phyloP scores from a whole-genome alignment of 2,329 filamentous ascomycete species.

The Pezizomycotina sp. region DNA sequence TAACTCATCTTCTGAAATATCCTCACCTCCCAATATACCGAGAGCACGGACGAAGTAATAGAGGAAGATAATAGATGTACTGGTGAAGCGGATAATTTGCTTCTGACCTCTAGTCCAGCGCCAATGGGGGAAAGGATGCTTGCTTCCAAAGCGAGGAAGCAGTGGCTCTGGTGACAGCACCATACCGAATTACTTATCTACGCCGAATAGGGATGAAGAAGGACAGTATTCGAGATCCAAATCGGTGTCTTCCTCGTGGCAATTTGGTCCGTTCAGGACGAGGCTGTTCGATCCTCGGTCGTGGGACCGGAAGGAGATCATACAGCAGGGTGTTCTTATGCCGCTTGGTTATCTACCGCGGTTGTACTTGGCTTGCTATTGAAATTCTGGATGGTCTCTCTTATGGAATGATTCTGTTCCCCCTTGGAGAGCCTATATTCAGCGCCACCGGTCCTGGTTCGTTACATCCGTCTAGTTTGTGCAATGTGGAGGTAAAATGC shows the following conservation, averaged over 20 bases:
- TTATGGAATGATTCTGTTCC: constrained; percentile 80
- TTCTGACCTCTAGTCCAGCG: constrained; percentile 19
- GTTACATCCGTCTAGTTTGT: too few relatives aligned
- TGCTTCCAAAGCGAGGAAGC: constrained; percentile 23
- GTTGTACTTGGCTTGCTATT: constrained; percentile 77
- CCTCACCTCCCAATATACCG: too few relatives aligned
- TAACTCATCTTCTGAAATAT: too few relatives aligned
- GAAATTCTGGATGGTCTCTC: constrained; percentile 87
- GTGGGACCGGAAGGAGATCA: too few relatives aligned
- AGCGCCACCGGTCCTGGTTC: constrained; percentile 68
- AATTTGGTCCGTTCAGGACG: too few relatives aligned
- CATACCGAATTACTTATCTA: constrained; percentile 13
- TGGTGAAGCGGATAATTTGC: too few relatives aligned
- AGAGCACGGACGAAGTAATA: too few relatives aligned
- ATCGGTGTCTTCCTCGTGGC: too few relatives aligned
- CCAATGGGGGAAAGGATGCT: constrained; percentile 22
- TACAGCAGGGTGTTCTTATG: constrained; percentile 45
- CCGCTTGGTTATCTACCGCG: constrained; percentile 62
- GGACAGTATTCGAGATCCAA: too few relatives aligned
- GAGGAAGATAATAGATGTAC: too few relatives aligned
- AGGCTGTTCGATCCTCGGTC: constrained; percentile 43
- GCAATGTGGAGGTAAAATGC: too few relatives aligned
- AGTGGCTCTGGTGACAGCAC: not conserved
- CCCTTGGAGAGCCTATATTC: constrained; percentile 73
- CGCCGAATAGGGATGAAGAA: constrained; percentile 15